Conservation (phyloP, 1,284 basidiomycete species). For the Schizophyllum commune region DNA sequence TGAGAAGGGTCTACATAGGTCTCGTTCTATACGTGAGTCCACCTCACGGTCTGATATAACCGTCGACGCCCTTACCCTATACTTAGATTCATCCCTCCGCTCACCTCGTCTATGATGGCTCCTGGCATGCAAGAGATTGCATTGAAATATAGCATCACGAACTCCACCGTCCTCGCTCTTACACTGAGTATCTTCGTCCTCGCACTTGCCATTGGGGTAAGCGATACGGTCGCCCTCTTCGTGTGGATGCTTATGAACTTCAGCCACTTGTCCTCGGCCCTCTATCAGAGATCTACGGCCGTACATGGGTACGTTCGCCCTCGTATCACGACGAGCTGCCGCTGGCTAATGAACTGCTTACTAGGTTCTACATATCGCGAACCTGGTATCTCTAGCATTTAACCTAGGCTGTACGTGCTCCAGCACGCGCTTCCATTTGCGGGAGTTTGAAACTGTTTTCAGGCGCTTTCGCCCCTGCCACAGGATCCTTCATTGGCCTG, state of each 20-base stretch:
- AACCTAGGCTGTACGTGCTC: slow-evolving; percentile 34
- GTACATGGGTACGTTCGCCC: background rate
- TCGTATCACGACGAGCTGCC: too few relatives aligned
- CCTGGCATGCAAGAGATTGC: background rate
- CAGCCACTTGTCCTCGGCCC: background rate
- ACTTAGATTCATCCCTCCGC: background rate
- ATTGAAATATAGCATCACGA: background rate
- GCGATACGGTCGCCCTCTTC: background rate
- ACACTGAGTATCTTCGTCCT: background rate
- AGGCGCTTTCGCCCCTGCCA: slow-evolving; percentile 38
- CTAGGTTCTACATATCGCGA: slow-evolving; percentile 46
- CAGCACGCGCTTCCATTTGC: too few relatives aligned
- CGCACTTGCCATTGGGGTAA: background rate
- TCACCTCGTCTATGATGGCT: background rate
- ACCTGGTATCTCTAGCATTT: slow-evolving; percentile 49
- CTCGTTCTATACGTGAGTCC: background rate
- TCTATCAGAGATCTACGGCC: background rate
- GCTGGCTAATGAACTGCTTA: too few relatives aligned
- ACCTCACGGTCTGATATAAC: too few relatives aligned
- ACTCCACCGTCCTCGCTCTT: background rate
- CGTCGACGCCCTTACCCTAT: too few relatives aligned
- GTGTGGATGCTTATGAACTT: background rate
- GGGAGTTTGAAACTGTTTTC: background rate
- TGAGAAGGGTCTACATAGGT: background rate
- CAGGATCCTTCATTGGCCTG: slow-evolving; percentile 40